Conservation (phyloP, 345 rosid species). For the Melaleuca alternifolia region DNA sequence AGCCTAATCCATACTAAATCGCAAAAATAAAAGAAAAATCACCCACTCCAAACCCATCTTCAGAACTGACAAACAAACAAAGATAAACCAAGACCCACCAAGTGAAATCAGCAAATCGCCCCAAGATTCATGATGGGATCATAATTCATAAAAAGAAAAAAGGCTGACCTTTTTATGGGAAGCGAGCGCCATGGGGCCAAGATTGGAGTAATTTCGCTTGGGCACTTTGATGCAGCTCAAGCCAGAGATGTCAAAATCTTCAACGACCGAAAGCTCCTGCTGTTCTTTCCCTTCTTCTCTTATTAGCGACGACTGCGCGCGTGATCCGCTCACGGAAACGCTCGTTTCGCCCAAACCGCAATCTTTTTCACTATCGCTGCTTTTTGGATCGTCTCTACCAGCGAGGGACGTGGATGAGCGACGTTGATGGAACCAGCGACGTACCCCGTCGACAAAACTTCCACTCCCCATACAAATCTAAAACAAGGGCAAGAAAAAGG, state of each 20-base stretch:
- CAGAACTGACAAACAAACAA: not conserved
- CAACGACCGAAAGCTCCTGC: not conserved
- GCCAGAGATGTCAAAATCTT: slow-evolving; percentile 31
- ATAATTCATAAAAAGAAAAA: not conserved
- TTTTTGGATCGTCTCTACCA: not conserved
- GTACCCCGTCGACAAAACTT: slow-evolving; percentile 70
- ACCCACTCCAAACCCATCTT: not conserved
- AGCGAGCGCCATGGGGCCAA: slow-evolving; percentile 39
- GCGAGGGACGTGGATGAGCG: not conserved
- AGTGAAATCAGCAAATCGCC: not conserved
- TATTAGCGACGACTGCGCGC: not conserved
- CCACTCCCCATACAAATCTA: slow-evolving; percentile 32
- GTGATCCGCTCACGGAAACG: not conserved
- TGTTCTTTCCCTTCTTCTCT: not conserved
- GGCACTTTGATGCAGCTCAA: slow-evolving; percentile 46
- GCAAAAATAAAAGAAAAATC: not conserved
- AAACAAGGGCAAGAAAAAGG: not conserved
- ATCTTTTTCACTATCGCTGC: not conserved
- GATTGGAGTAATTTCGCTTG: slow-evolving; percentile 25
- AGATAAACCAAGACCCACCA: not conserved
- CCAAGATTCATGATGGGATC: not conserved
- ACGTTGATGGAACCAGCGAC: slow-evolving; percentile 86
- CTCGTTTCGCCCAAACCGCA: not conserved
- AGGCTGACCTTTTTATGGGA: slow-evolving; percentile 56
- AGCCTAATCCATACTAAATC: not conserved